Conservation (phyloP, 2,329 filamentous ascomycete species). For the Trichoderma sp. region DNA sequence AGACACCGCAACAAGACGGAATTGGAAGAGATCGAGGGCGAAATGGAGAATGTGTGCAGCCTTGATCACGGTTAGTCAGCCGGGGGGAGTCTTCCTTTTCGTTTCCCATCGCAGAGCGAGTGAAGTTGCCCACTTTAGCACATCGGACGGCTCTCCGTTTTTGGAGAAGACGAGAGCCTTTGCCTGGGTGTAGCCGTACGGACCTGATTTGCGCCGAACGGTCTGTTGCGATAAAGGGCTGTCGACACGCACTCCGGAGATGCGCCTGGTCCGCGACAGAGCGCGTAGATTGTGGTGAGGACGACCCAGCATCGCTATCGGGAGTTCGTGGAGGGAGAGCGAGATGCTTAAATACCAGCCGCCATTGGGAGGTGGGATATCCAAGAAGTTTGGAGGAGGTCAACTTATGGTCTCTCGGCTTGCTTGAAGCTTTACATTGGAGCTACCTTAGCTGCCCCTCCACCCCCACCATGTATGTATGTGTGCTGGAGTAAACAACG, state of each 20-base stretch:
- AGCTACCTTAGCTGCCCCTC: background rate
- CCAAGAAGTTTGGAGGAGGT: background rate
- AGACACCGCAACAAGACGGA: slow-evolving; percentile 80
- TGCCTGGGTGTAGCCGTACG: slow-evolving; percentile 79
- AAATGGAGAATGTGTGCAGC: slow-evolving; percentile 73
- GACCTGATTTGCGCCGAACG: slow-evolving; percentile 53
- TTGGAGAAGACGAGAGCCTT: slow-evolving; percentile 75
- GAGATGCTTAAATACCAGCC: background rate
- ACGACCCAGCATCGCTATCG: background rate
- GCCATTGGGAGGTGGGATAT: background rate
- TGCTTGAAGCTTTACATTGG: background rate
- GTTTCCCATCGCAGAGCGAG: background rate
- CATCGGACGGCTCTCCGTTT: slow-evolving; percentile 71
- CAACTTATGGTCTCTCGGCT: background rate
- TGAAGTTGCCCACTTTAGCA: slow-evolving; percentile 52
- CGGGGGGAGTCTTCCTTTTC: no score
- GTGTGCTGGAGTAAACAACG: background rate
- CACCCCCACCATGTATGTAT: background rate
- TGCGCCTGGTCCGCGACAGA: background rate
- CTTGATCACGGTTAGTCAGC: slow-evolving; percentile 33
- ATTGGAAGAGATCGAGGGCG: slow-evolving; percentile 62
- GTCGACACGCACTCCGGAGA: background rate
- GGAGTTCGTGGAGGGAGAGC: background rate
- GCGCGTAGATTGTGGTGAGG: background rate
- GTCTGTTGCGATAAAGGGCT: slow-evolving; percentile 27